phyloP scores from a whole-genome alignment of 306 rosid species.

The Adenanthera pavonina region DNA sequence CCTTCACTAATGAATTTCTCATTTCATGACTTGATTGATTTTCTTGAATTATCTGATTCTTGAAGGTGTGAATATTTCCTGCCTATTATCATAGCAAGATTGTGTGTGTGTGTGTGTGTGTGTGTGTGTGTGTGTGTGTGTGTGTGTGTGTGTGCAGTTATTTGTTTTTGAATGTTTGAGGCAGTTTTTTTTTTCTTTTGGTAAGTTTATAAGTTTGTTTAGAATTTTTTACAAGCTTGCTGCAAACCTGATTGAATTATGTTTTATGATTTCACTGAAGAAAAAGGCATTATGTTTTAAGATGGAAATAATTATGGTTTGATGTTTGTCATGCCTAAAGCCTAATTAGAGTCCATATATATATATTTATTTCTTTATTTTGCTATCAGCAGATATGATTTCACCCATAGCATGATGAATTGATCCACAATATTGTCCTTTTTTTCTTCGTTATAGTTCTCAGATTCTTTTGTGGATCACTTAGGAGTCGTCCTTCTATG shows the following conservation, averaged over 20 bases:
- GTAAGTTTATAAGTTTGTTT: background rate
- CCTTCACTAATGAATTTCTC: slow-evolving; percentile 14
- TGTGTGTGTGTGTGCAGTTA: too few species aligned
- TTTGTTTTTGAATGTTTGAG: background rate
- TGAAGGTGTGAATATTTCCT: background rate
- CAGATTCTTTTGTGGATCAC: background rate
- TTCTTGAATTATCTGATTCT: background rate
- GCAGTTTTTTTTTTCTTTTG: background rate
- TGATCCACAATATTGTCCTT: background rate
- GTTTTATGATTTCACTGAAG: background rate
- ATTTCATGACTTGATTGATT: background rate
- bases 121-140: too few species aligned
- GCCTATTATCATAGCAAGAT: background rate
- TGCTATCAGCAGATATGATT: background rate
- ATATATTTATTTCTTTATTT: background rate
- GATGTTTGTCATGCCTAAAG: background rate
- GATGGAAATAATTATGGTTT: slow-evolving; percentile 9
- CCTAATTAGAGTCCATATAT: background rate
- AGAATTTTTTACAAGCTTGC: background rate
- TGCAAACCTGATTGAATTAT: slow-evolving; percentile 12
- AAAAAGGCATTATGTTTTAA: background rate
- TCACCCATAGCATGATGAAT: background rate
- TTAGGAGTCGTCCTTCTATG: background rate
- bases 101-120: too few species aligned
- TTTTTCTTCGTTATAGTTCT: background rate